Base-by-base conservation (phyloP, 495 filamentous ascomycete species). In the Patellaria atrata region DNA sequence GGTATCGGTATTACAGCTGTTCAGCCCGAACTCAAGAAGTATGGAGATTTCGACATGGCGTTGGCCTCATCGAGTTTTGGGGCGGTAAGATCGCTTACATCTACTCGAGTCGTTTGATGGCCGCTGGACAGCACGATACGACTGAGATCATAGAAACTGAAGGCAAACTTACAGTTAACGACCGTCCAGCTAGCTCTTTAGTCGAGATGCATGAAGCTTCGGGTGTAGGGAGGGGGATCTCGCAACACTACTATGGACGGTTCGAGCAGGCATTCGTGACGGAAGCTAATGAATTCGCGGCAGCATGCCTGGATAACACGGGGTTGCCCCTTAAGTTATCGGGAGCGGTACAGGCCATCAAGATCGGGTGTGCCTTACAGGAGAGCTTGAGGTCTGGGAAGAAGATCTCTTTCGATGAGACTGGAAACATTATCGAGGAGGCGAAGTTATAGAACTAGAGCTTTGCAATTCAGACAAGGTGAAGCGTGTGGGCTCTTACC, bases 121-220 rank as follows among this genome's bases (percentile, higher is more conserved):
- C 70, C 0, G 61, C 65, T 2, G 73, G 73, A 1, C 73, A 77
- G 53, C 63, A 74, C 41, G 73, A 78, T 42, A 63, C 59, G 38
- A 73, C 73, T 0, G 73, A 78, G 55, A 61, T 78, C 32, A 69
- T 77, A 37, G 73, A 73, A 5, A 77, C 73, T 0, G 55, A 64
- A 33, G 73, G 73, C 3, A 76, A 75, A 45, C 29, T 77, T 9
- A 56, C 60, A 0, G 62, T 77, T 15, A 77, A 75, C 40, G 59
- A 56, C 8, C 59, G 69, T 38, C 73, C 73, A 13, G 46, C 52
- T 30, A 29, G 48, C 17, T 65, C 68, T 29, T 58, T 73, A 22
- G 67, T 76, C 10, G 59, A 71, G 37, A 47, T 68, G 22, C 62
- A 56, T 39, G 62, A 72, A 40, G 33, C 50, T 1, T 38, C 34